A percentile compares a stretch with the other conserved stretches of the same genome.
Conservation (phyloP, 164 flowering plant genomes). For the Vitis cinerea region DNA sequence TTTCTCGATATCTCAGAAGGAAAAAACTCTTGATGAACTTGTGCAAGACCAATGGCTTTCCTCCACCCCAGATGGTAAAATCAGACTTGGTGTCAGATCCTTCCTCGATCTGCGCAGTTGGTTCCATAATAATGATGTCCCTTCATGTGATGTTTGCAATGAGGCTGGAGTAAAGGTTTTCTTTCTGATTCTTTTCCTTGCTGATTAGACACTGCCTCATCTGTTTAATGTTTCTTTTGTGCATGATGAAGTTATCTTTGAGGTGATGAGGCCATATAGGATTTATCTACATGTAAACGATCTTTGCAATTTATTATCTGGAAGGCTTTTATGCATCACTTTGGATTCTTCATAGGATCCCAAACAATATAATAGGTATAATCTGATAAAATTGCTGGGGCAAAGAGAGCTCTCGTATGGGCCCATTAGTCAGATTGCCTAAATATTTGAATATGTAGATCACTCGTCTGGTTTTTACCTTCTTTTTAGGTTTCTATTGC, state of each 20-base stretch:
- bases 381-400: no score
- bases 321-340: background rate
- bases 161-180: conserved; percentile 92
- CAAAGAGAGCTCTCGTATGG: no score
- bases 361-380: no score
- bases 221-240: background rate
- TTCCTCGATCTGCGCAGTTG: conserved; percentile 90
- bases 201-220: background rate
- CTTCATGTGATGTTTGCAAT: conserved; percentile 85
- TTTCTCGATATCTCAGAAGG: conserved; percentile 81
- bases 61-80: conserved; percentile 49
- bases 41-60: conserved; percentile 80
- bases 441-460: no score
- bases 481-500: no score
- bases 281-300: no score
- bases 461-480: no score
- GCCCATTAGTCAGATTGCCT: no score
- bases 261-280: no score
- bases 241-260: no score
- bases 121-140: conserved; percentile 70
- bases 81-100: conserved; percentile 88
- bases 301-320: background rate
- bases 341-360: background rate
- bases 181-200: background rate
- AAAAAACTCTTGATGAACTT: conserved; percentile 74